These are phyloP conservation scores for Hyaloscypha finlandica DNA, from an alignment of 495 filamentous ascomycete species.

Conservation along the genomic window DNA sequence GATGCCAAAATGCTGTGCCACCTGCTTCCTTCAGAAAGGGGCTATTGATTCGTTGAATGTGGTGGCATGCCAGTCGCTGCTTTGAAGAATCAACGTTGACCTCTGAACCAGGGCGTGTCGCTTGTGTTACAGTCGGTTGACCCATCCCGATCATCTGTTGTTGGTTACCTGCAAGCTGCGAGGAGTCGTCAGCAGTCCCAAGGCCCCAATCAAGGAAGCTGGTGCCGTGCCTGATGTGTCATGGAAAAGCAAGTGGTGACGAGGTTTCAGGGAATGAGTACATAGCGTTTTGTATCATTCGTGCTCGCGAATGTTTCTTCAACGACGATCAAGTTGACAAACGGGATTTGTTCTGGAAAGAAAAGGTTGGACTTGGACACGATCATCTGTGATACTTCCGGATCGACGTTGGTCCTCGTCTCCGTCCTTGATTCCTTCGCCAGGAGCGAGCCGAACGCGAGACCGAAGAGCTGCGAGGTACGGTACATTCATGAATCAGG, in stretches of 20 bases:
- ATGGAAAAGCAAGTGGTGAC: background rate
- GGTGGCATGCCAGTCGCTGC: background rate
- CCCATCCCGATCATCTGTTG: background rate
- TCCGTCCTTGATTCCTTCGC: background rate
- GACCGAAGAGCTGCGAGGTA: background rate
- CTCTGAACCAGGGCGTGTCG: background rate
- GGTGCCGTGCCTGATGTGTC: background rate
- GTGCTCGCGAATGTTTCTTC: background rate
- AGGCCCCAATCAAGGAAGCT: background rate
- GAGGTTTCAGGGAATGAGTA: background rate
- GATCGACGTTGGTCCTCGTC: background rate
- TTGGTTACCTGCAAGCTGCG: conserved; percentile 1
- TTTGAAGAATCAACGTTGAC: background rate
- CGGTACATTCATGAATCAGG: background rate
- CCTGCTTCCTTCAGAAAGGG: background rate
- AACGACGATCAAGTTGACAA: background rate
- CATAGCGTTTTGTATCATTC: background rate
- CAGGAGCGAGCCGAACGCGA: background rate
- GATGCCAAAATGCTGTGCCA: background rate
- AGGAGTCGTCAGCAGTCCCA: background rate
- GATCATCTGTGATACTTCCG: background rate
- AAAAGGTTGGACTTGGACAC: background rate
- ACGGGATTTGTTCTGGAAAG: background rate
- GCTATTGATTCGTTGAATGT: background rate
- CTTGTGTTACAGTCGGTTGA: background rate